Evolutionary conservation across 495 filamentous ascomycete genomes (phyloP), one percentile per base, ranked within the genome.

Genomic region (Lasiosphaeria miniovina): DNA sequence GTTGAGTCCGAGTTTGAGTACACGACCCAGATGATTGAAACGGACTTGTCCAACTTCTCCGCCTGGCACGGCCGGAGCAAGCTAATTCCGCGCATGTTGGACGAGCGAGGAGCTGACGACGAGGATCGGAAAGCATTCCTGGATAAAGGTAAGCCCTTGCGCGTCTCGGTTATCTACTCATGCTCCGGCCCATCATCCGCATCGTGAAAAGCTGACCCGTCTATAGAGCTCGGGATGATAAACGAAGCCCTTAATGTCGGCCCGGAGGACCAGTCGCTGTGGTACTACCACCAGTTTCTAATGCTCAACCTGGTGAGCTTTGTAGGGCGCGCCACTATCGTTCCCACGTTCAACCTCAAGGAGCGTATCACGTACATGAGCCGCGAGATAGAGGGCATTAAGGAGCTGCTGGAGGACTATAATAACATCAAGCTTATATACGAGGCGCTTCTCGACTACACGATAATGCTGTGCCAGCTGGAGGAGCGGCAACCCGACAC

Each of bases 261-360:
- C 63, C 90, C 92, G 6, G 88, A 91, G 60, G 91, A 96, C 69
- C 93, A 96, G 65, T 93, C 90, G 9, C 75, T 96, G 12, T 99
- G 95, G 95, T 96, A 92, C 71, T 99, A 98, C 71, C 90, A 98
- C 67, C 86, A 90, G 59, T 93, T 84, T 67, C 71, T 96, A 58
- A 86, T 96, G 74, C 82, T 75, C 70, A 88, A 76, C 75, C 77
- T 71, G 54, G 75, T 71, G 60, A 74, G 55, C 66, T 75, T 57
- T 48, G 62, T 69, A 11, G 66, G 65, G 7, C 63, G 68, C n/a
- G 69, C 75, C n/a, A 83, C 82, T 17, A 86, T 93, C 69, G 78
- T 82, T 17, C 82, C 87, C 3, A 75, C 85, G 60, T 73, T 93
- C 45, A 80, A 81, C 49, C 60, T 75, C 17, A 72, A 83, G 40